A percentile compares a stretch with the other conserved stretches of the same genome.
These are phyloP conservation scores for Diutina sp. DNA, from an alignment of 1,139 yeast genomes.

Conservation along the genomic window DNA sequence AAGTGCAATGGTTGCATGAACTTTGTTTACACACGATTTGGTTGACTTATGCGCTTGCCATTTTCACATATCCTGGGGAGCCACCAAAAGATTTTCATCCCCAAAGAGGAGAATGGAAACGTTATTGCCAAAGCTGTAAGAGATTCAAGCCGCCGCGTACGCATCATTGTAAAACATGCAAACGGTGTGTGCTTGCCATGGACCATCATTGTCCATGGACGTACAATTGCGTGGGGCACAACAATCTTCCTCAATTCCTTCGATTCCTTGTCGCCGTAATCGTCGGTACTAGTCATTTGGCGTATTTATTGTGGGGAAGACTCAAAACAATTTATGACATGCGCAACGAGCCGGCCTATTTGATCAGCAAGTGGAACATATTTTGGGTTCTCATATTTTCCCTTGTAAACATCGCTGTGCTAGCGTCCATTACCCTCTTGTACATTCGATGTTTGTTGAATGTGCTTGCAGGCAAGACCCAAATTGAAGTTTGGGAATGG, in stretches of 20 bases:
- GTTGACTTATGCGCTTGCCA: constrained; percentile 57
- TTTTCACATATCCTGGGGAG: constrained; percentile 43
- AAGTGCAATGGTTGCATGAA: constrained; percentile 37
- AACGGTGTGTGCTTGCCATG: constrained; percentile 59
- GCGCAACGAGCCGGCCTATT: constrained; percentile 46
- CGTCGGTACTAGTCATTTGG: constrained; percentile 38
- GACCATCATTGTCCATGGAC: constrained; percentile 89
- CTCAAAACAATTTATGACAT: constrained; percentile 35
- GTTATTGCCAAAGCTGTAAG: constrained; percentile 57
- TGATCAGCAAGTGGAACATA: constrained; percentile 41
- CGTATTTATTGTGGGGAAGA: constrained; percentile 28
- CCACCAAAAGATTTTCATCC: constrained; percentile 33
- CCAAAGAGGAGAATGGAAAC: constrained; percentile 30
- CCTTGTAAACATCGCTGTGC: constrained; percentile 47
- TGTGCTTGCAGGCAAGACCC: constrained; percentile 65
- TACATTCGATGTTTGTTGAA: constrained; percentile 49
- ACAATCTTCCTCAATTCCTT: constrained; percentile 71
- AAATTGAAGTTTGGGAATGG: constrained; percentile 86
- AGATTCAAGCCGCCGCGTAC: constrained; percentile 61
- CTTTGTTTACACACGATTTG: constrained; percentile 45
- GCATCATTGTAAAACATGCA: constrained; percentile 65
- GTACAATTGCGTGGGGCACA: constrained; percentile 69
- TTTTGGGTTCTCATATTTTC: constrained; percentile 41
- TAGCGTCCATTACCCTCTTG: constrained; percentile 43
- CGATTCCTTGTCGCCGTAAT: constrained; percentile 66